Percentiles rank a stretch among this genome's conserved stretches.
Conservation (phyloP, 2,329 filamentous ascomycete genomes). For the Cadophora gregata region DNA sequence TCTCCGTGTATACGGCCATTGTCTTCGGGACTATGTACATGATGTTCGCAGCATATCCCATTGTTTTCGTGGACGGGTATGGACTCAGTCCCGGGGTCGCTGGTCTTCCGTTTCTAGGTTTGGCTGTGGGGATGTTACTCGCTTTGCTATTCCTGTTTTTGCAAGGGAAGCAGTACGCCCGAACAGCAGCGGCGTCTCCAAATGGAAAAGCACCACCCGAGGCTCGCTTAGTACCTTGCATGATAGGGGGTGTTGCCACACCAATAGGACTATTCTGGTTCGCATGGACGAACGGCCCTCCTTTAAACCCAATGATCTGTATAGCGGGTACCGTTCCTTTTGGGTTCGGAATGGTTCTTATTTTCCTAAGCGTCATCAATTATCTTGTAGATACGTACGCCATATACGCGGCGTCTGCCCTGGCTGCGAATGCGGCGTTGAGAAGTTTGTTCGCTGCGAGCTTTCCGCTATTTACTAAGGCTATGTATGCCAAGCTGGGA, state of each 20-base stretch:
- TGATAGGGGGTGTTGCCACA: conserved; percentile 66
- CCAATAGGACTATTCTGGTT: conserved; percentile 72
- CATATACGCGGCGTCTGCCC: conserved; percentile 76
- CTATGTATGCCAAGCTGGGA: conserved; percentile 49
- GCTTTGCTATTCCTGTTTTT: conserved; percentile 57
- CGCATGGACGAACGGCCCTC: conserved; percentile 67
- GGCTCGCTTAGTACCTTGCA: conserved; percentile 65
- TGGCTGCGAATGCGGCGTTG: conserved; percentile 75
- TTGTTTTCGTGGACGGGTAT: conserved; percentile 67
- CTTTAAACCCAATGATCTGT: conserved; percentile 62
- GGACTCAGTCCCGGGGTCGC: conserved; percentile 65
- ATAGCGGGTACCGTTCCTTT: conserved; percentile 49
- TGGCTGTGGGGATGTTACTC: conserved; percentile 68
- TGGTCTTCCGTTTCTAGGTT: conserved; percentile 73
- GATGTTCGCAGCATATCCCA: conserved; percentile 65
- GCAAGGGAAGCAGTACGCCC: conserved; percentile 60
- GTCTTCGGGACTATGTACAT: conserved; percentile 61
- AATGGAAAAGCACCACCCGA: conserved; percentile 67
- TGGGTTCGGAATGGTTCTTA: conserved; percentile 58
- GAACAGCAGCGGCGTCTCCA: conserved; percentile 42
- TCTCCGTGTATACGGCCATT: conserved; percentile 58
- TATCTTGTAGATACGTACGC: conserved; percentile 68
- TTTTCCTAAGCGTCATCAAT: conserved; percentile 61
- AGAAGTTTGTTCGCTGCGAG: conserved; percentile 74
- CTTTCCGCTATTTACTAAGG: conserved; percentile 73